Conservation (phyloP, 192 early-diverging fungal genomes). For the Coemansia sp. region DNA sequence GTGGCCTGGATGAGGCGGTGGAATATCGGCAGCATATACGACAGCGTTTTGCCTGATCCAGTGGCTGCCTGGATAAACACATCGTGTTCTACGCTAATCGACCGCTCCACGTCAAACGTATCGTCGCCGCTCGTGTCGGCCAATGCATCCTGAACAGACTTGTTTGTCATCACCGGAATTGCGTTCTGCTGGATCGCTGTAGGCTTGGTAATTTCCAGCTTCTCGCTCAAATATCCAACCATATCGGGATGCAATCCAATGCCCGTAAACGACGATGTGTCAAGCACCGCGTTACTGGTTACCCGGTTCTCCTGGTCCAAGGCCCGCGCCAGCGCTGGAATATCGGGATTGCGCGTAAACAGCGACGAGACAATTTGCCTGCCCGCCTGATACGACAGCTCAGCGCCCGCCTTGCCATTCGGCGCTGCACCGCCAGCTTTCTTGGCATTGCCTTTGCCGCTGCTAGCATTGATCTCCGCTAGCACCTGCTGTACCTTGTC, state of each 20-base stretch:
- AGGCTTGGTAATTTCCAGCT: conserved; percentile 75
- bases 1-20: conserved; percentile 78
- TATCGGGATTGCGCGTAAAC: conserved; percentile 73
- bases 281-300: conserved; percentile 48
- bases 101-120: conserved; percentile 47
- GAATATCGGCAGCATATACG: conserved; percentile 91
- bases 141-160: conserved; percentile 12
- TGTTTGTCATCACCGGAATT: conserved; percentile 70
- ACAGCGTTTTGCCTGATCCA: conserved; percentile 96
- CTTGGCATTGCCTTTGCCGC: background rate
- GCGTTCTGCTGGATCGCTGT: conserved; percentile 89
- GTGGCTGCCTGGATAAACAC: conserved; percentile 93
- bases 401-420: conserved; percentile 24
- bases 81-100: conserved; percentile 62
- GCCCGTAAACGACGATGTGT: conserved; percentile 64
- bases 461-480: background rate
- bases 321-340: conserved; percentile 28
- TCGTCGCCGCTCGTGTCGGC: conserved; percentile 13
- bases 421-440: background rate
- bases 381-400: conserved; percentile 55
- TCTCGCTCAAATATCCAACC: conserved; percentile 62
- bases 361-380: conserved; percentile 77
- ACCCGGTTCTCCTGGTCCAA: conserved; percentile 31
- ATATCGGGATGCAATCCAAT: conserved; percentile 79
- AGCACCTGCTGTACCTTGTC: conserved; percentile 1